Evolutionary conservation across 495 filamentous ascomycete genomes (phyloP), one percentile per base, ranked within the genome.

Genomic region (Penicillium subrubescens): DNA sequence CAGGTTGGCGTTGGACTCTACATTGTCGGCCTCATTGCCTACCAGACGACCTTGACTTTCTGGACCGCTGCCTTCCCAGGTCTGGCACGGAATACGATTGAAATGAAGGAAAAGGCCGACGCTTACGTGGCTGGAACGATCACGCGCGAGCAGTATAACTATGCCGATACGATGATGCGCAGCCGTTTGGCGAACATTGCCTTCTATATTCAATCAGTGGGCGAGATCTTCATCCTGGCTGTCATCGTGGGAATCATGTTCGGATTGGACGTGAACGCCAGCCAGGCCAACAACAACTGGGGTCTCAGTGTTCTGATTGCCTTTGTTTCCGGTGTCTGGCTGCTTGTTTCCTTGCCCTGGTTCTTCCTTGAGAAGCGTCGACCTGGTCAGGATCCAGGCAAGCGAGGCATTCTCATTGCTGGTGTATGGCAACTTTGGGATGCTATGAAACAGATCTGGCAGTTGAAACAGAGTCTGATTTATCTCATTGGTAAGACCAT

Each of bases 21-120:
- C 64, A 87, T 89, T 63, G 80, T 89, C 35, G 86, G 87, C 11
- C 64, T 89, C 57, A 88, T 89, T 66, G 86, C 86, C 27, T 88
- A 89, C 67, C 87, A 89, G 73, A 88, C 86, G 0, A 86, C 84
- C 2, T 75, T 89, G 57, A 89, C 87, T 12, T 90, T 88, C 72
- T 90, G 86, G 87, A 88, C 87, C 2, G 86, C 87, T 0, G 85
- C 87, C 1, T 90, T 90, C 64, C 87, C 87, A 19, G 80, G 83
- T 0, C 76, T 90, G 12, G 87, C 86, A 8, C 73, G 87, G 17
- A 88, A 89, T 60, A 86, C 87, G 0, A 35, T 69, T 8, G 76
- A 82, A 39, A 73, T 89, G 68, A 81, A 85, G 39, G 74, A 75
- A 8, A 86, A 83, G 58, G 83, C 86, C 15, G 77, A 83, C 37